Base-by-base conservation (phyloP, 225 moss, liverwort and hornwort genomes). In the Ulota crispa region DNA sequence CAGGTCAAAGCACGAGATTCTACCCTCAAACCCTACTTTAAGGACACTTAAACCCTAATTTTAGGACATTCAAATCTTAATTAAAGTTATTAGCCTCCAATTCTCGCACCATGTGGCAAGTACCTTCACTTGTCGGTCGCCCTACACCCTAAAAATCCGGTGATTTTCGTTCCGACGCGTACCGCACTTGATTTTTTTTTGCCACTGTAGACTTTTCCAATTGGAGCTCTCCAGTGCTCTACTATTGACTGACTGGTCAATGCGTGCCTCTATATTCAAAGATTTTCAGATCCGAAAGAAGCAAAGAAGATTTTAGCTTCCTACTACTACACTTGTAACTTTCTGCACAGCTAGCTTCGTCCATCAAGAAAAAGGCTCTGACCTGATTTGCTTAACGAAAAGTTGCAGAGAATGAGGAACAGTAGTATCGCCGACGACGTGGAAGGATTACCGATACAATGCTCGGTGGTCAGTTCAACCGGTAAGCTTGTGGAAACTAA, bases 1-100 rank as follows among this genome's bases (percentile, higher is more conserved):
- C n/a, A 16, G 23, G 39, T 55, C 78, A 8, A 2, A 37, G 55
- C 78, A 78, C 78, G 78, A 67, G 55, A 39, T 26, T 54, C 78
- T 27, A 27, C 20, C 2, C 19, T 53, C 36, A 37, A 67, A 54
- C 67, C 78, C 78, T 67, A 67, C n/a, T n/a, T n/a, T n/a, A n/a
- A n/a, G n/a, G 36, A 26, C 19, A 4, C 19, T 54, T 27, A 39
- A 68, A 55, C 67, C 78, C 78, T 67, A 67, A 67, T 55, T 8
- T 39, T 16, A 2, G n/a, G 36, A 26, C 19, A 4, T 12, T 54
- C 37, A 39, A 68, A 55, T 55, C 78, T 67, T 67, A 67, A 67
- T 55, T 8, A 9, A 16, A 2, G 24, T 9, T 1, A 13, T n/a
- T 4, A 20, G 37, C 0, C 7, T 2, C 37, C 31, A 37, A 18